Evolutionary conservation across 306 rosid genomes (phyloP), one percentile per base, ranked within the genome.

Genomic region (Begonia fuchsioides): DNA sequence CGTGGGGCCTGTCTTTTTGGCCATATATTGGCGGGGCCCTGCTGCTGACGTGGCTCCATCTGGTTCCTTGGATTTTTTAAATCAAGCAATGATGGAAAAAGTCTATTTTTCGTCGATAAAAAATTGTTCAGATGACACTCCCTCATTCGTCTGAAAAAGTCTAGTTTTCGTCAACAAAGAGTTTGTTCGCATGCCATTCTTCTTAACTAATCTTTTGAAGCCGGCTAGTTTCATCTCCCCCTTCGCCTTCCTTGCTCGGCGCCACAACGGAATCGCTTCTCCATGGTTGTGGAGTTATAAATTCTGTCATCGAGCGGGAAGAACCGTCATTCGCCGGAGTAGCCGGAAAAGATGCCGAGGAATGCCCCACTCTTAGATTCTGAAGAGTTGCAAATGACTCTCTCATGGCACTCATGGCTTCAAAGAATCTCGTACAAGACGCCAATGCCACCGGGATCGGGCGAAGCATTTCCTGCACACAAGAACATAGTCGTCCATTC

Each of bases 361-460:
- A 32, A 64, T 54, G 39, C 55, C 45, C 8, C 14, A 15, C 20
- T 63, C 68, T 48, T 55, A 90, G 58, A 12, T 59, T 55, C 44
- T 50, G 3, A 2, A 19, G 2, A 19, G 13, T 41, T 13, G 11
- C 11, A 12, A 0, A 13, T 41, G 10, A 12, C 2, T 3, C 0
- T 4, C 10, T 3, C 3, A 41, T 41, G 44, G 13, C 10, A 5
- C 53, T 94, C 70, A 2, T 70, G 95, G 95, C 53, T 76, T 85
- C 95, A 39, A 90, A 84, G 56, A 84, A 90, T 54, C 94, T 71
- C 38, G 95, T 81, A 72, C 98, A 85, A 13, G 95, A 85, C 53
- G 98, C 98, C 57, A 85, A 71, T 15, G 98, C 95, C 32, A 79
- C 83, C 11, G 95, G 98, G 59, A 90, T 90, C 11, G 98, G 98